Evolutionary conservation across 345 rosid genomes (phyloP), one percentile per base, ranked within the genome.

Genomic region (Bruguiera gymnorhiza): DNA sequence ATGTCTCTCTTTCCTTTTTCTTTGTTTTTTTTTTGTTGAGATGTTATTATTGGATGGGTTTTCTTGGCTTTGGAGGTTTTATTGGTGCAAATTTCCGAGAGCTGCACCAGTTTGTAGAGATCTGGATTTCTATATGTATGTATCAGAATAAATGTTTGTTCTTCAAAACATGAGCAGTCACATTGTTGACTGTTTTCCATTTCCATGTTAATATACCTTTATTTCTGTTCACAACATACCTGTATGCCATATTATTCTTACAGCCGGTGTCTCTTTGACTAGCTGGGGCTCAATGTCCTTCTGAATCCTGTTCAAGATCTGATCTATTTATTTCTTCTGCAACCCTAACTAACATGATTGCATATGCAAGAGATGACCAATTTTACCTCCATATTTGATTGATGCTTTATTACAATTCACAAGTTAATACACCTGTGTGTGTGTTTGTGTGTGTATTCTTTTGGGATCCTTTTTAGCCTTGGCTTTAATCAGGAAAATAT

Each of bases 281-380:
- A 60, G 54, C 73, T 77, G 73, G 81, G 77, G 77, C 64, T 77
- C 67, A 58, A 53, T 23, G 39, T 63, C 26, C 60, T 26, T 71
- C 24, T 29, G 30, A 32, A 32, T 55, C 11, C 46, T 36, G 34
- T 61, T 21, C 57, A 36, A n/a, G 58, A 18, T 58, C 29, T 69
- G 48, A 24, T 66, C 58, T 66, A 19, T 60, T 23, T 69, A 34
- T 55, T 60, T 39, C 9, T 62, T 67, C 7, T 30, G 23, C 24
- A 74, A 62, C 53, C 52, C 53, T 15, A 54, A 3, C 57, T 24
- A 55, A 24, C 60, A 55, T 10, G 60, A 24, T 55, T 23, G 60
- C 60, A 55, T 9, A 9, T 21, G 29, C 24, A 55, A 3, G 60
- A 23, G 26, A 24, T 15, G 50, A 43, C 50, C 50, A 15, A 11